These are phyloP conservation scores for Cucurbita argyrosperma DNA, from an alignment of 306 rosid species.

Conservation along the genomic window DNA sequence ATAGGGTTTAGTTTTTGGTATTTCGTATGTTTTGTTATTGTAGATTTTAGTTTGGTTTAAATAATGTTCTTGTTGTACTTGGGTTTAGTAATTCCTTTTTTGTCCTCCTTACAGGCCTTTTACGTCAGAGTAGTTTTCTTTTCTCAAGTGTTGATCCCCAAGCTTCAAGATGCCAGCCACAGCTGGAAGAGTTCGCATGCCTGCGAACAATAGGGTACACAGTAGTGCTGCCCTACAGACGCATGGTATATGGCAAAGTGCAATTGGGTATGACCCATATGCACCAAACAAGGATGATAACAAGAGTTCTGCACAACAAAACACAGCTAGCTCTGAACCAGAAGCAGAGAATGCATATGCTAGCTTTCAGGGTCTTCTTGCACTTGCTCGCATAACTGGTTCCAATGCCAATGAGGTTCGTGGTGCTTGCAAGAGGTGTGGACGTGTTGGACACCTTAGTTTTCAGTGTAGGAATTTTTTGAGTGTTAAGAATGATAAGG, in stretches of 20 bases:
- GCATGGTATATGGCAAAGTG: conserved; percentile 96
- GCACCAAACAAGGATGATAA: conserved; percentile 80
- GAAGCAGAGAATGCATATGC: conserved; percentile 87
- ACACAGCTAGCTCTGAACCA: conserved; percentile 32
- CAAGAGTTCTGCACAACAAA: conserved; percentile 31
- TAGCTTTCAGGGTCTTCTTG: conserved; percentile 85
- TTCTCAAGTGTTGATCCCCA: conserved; percentile 11
- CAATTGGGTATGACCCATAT: conserved; percentile 85
- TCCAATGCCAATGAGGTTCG: conserved; percentile 61
- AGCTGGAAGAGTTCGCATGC: conserved; percentile 98
- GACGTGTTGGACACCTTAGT: conserved; percentile 88
- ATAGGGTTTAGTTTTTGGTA: not conserved
- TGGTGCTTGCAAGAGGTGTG: conserved; percentile 86
- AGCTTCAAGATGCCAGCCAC: conserved; percentile 78
- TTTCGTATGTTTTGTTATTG: not conserved
- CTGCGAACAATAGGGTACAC: conserved; percentile 92
- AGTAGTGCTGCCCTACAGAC: conserved; percentile 98
- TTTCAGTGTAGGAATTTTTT: conserved; percentile 85
- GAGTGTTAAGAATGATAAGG: conserved; percentile 59
- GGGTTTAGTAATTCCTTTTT: not conserved
- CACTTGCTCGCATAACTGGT: conserved; percentile 76
- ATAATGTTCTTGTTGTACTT: not conserved
- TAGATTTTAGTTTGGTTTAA: not conserved
- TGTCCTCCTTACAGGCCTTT: not conserved
- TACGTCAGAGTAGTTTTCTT: not conserved